Evolutionary conservation across 306 rosid genomes (phyloP).

Genomic region (Vicia villosa): DNA sequence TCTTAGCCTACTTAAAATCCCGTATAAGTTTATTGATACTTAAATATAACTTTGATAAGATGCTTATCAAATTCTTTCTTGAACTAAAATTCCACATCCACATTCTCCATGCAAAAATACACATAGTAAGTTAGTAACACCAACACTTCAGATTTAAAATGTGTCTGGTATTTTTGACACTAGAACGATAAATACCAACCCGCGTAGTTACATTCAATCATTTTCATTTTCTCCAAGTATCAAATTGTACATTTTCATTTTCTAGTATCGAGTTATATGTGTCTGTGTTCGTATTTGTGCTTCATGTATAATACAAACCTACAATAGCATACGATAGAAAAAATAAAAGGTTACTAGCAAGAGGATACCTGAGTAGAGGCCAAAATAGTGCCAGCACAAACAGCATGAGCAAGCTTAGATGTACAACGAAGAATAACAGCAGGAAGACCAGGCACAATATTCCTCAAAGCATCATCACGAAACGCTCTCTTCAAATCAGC

Average conservation of each 20-base stretch:
- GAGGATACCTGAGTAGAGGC: slow-evolving; percentile 68
- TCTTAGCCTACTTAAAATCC: neutral
- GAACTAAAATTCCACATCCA: neutral
- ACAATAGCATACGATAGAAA: neutral
- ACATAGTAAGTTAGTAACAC: neutral
- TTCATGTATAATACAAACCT: neutral
- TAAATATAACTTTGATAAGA: neutral
- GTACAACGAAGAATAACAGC: slow-evolving; percentile 82
- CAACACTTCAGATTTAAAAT: neutral
- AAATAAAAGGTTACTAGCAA: neutral
- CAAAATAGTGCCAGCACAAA: slow-evolving; percentile 70
- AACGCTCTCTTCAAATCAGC: slow-evolving; percentile 83
- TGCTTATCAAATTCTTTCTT: neutral
- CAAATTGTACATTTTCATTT: neutral
- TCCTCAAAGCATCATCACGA: slow-evolving; percentile 81
- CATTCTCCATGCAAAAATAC: neutral
- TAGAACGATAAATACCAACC: neutral
- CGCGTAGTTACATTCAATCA: neutral
- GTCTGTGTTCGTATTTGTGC: neutral
- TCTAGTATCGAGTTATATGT: neutral
- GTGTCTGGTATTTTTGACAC: neutral
- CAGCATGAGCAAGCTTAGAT: slow-evolving; percentile 72
- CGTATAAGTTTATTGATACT: neutral
- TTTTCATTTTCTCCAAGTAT: neutral
- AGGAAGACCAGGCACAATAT: slow-evolving; percentile 88